Evolutionary conservation across 148 eudicot species (phyloP), one percentile per base, ranked within the genome.

Genomic region (Nepenthes mirabilis): DNA sequence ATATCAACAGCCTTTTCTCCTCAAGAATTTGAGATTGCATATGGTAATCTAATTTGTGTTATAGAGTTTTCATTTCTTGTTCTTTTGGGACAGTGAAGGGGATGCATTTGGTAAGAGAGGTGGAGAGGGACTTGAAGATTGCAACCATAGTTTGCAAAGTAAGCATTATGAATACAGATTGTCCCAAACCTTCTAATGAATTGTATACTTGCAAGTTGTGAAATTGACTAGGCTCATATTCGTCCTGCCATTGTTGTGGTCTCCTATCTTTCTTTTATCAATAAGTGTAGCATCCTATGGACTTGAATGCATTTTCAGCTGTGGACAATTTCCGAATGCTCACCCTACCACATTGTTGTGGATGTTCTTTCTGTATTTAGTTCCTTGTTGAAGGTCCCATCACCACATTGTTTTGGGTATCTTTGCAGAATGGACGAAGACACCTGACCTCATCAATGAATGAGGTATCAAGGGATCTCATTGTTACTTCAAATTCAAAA

Each of bases 91-190:
- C 79, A 91, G 98, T 91, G 65, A 83, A 81, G 78, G 98, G 98
- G 70, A 91, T 91, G 94, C 82, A 88, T 75, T 82, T 91, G 77
- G 98, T 91, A 53, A 74, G 94, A 69, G 96, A 91, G 64, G 67
- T 91, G 72, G 96, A 91, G 75, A 80, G 77, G 68, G 98, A 91
- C 79, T 82, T 91, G 83, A 83, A 91, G 86, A 75, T 91, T 74
- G 96, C 98, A 61, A 88, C 89, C 74, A 88, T 91, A 55, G 88
- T 91, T 63, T 91, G 96, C 83, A 91, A 83, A 95, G 98, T 86
- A 86, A 65, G 79, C 65, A 70, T 60, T 34, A 55, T 8, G 64
- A 49, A 36, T 23, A 23, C 33, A 35, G 59, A n/a, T 47, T 23
- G 33, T 10, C 47, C 2, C 57, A 35, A 49, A 10, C 1, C 2